These are phyloP conservation scores for Dactylellina drechsleri DNA, from an alignment of 2,329 filamentous ascomycete genomes.

Conservation along the genomic window DNA sequence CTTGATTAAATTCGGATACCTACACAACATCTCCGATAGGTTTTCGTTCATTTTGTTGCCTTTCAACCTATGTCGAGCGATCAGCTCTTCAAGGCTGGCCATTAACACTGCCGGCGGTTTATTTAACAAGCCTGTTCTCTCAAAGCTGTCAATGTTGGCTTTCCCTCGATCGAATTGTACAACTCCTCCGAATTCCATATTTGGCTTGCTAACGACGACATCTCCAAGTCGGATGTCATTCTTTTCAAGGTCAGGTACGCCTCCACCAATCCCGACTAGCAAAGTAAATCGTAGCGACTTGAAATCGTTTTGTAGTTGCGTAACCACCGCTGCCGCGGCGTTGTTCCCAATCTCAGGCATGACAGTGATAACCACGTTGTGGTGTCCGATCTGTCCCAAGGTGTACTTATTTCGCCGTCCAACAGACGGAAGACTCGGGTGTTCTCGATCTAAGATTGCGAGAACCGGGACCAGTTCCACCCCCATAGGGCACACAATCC, in stretches of 20 bases:
- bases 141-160: constrained; percentile 13
- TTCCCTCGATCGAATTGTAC: constrained; percentile 42
- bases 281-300: constrained; percentile 47
- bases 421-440: neutral
- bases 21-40: constrained; percentile 20
- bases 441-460: constrained; percentile 21
- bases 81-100: constrained; percentile 19
- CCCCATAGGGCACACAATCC: constrained; percentile 31
- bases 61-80: constrained; percentile 8
- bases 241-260: constrained; percentile 44
- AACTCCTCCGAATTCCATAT: constrained; percentile 12
- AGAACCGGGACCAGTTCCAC: constrained; percentile 24
- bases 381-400: constrained; percentile 25
- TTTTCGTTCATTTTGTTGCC: constrained; percentile 10
- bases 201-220: constrained; percentile 45
- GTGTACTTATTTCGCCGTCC: constrained; percentile 23
- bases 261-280: constrained; percentile 59
- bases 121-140: constrained; percentile 36
- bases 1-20: constrained; percentile 1
- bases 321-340: constrained; percentile 20
- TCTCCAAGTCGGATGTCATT: constrained; percentile 58
- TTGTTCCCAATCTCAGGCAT: constrained; percentile 34
- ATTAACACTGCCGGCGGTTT: constrained; percentile 25
- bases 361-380: constrained; percentile 27
- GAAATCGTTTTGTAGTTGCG: constrained; percentile 27